These are phyloP conservation scores for Diplocarpon mali DNA, from an alignment of 2,329 filamentous ascomycete genomes.

Conservation along the genomic window DNA sequence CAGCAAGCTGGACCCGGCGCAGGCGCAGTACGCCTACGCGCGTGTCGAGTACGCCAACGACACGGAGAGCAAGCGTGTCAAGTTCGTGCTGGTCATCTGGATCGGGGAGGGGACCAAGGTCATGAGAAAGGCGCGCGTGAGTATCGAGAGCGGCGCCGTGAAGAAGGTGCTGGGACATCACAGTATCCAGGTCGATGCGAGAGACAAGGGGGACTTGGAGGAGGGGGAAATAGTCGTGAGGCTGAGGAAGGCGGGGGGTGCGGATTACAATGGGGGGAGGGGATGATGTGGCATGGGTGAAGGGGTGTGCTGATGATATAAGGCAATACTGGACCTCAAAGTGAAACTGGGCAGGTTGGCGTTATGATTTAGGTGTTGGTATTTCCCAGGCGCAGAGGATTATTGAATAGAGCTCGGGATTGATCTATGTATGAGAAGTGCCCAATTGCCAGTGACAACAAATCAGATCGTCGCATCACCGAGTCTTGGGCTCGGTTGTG, in stretches of 20 bases:
- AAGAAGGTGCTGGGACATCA: constrained; percentile 54
- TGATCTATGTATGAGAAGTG: background rate
- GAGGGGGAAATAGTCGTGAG: constrained; percentile 49
- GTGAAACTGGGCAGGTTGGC: too few relatives aligned
- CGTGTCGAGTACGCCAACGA: constrained; percentile 62
- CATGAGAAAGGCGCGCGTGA: constrained; percentile 60
- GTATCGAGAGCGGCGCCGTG: constrained; percentile 54
- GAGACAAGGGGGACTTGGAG: constrained; percentile 47
- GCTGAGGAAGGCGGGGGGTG: constrained; percentile 55
- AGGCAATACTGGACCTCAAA: too few relatives aligned
- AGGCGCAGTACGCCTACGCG: constrained; percentile 29
- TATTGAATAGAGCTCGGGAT: too few relatives aligned
- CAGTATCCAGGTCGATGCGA: constrained; percentile 52
- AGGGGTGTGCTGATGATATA: too few relatives aligned
- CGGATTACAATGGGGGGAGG: constrained; percentile 58
- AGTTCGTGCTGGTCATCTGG: constrained; percentile 59
- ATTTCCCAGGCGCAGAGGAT: too few relatives aligned
- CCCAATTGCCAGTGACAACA: background rate
- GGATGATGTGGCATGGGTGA: constrained; percentile 23
- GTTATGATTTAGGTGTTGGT: too few relatives aligned
- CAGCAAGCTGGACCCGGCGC: constrained; percentile 37
- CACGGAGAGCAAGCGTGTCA: constrained; percentile 55
- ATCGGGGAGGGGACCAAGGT: constrained; percentile 54
- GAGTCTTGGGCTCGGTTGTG: too few relatives aligned
- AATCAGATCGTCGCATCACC: too few relatives aligned